These are phyloP conservation scores for Penicillium turbatum DNA, from an alignment of 495 filamentous ascomycete species.

Conservation along the genomic window DNA sequence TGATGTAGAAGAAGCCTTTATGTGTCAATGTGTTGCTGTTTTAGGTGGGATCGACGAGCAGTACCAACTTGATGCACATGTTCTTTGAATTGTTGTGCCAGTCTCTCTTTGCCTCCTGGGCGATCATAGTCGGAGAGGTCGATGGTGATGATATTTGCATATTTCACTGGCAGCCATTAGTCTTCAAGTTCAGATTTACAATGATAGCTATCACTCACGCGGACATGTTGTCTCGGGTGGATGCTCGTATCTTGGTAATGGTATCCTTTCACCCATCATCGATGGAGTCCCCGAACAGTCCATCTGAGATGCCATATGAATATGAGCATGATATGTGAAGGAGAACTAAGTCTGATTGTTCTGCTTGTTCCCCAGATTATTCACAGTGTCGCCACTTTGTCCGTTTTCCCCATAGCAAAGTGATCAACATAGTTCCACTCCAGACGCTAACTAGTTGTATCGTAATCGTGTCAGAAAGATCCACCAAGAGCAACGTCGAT, in stretches of 20 bases:
- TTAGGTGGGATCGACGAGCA: not conserved
- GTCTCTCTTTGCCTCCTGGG: conserved; percentile 48
- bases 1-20: conserved; percentile 51
- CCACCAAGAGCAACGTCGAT: not conserved
- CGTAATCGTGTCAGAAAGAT: not conserved
- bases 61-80: conserved; percentile 45
- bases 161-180: conserved; percentile 23
- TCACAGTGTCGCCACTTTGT: not conserved
- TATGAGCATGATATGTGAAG: not conserved
- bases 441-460: not conserved
- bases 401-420: not conserved
- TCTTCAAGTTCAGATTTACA: not conserved
- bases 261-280: not conserved
- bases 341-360: not conserved
- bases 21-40: not conserved
- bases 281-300: not conserved
- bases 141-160: conserved; percentile 49
- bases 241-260: conserved; percentile 5
- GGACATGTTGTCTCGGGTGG: conserved; percentile 1
- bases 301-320: not conserved
- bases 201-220: not conserved
- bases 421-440: conserved; percentile 2
- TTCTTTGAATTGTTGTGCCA: conserved; percentile 49
- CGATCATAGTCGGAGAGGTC: conserved; percentile 47
- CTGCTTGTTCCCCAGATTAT: not conserved